A percentile compares a stretch with the other conserved stretches of the same genome.
Evolutionary conservation across 805 yeast species (phyloP).

Genomic region (Starmerella etchellsii): DNA sequence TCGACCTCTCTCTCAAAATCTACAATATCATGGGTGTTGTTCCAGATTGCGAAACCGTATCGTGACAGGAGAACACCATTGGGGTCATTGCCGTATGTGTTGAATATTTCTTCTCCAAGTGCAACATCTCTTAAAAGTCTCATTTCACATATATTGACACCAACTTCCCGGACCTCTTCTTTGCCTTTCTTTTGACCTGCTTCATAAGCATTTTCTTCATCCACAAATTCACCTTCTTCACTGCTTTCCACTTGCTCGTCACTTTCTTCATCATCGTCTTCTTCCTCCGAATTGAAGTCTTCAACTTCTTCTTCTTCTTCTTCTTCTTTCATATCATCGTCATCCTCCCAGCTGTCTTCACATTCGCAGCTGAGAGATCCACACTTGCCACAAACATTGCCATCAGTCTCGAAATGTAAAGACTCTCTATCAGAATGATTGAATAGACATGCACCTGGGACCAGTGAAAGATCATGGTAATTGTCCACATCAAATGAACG

Average conservation of each 20-base stretch:
- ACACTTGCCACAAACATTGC: slow-evolving; percentile 41
- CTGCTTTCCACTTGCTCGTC: slow-evolving; percentile 6
- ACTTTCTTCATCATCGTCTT: slow-evolving; percentile 7
- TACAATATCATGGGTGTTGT: slow-evolving; percentile 44
- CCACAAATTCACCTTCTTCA: slow-evolving; percentile 10
- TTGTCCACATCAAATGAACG: slow-evolving; percentile 73
- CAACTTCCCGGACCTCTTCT: no score
- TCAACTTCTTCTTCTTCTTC: slow-evolving; percentile 13
- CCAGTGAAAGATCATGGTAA: slow-evolving; percentile 60
- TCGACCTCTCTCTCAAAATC: slow-evolving; percentile 48
- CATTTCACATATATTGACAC: slow-evolving; percentile 60
- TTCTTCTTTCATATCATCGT: neutral
- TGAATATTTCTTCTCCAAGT: slow-evolving; percentile 52
- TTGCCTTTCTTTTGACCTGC: slow-evolving; percentile 14
- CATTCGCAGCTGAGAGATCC: slow-evolving; percentile 24
- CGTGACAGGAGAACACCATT: slow-evolving; percentile 56
- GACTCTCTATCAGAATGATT: slow-evolving; percentile 56
- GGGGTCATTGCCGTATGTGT: slow-evolving; percentile 66
- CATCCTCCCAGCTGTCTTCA: slow-evolving; percentile 18
- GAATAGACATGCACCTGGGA: slow-evolving; percentile 85
- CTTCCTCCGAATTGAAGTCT: slow-evolving; percentile 5
- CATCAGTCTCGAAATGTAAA: slow-evolving; percentile 52
- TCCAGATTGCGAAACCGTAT: slow-evolving; percentile 59
- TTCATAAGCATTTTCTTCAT: slow-evolving; percentile 13
- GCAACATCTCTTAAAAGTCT: slow-evolving; percentile 35